A percentile compares a stretch with the other conserved stretches of the same genome.
Evolutionary conservation across 192 early-diverging fungal species (phyloP).

Genomic region (Coemansia sp.): DNA sequence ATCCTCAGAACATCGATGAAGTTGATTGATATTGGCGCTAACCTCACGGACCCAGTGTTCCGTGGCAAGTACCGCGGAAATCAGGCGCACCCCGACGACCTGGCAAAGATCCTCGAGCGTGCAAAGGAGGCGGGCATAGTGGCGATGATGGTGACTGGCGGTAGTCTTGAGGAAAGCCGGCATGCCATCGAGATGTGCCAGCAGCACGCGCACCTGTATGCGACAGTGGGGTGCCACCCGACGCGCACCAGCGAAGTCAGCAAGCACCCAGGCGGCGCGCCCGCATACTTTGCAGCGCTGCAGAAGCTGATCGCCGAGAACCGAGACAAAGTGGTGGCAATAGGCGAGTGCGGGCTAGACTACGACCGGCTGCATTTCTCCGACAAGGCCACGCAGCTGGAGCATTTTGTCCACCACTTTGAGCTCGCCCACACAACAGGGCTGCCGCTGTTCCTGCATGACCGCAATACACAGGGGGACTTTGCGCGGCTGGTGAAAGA

Average conservation of each 20-base stretch:
- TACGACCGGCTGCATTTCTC: slow-evolving; percentile 92
- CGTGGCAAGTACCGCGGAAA: slow-evolving; percentile 80
- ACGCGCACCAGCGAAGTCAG: slow-evolving; percentile 79
- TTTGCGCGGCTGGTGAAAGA: slow-evolving; percentile 68
- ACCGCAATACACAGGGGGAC: slow-evolving; percentile 78
- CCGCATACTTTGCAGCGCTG: slow-evolving; percentile 63
- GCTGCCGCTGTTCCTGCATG: slow-evolving; percentile 92
- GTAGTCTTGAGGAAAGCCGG: slow-evolving; percentile 61
- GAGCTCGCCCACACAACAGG: slow-evolving; percentile 71
- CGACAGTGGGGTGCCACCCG: slow-evolving; percentile 86
- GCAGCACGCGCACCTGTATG: slow-evolving; percentile 59
- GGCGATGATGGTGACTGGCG: slow-evolving; percentile 84
- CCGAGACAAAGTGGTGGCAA: slow-evolving; percentile 72
- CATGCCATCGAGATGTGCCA: slow-evolving; percentile 64
- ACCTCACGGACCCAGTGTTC: slow-evolving; percentile 88
- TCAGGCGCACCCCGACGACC: slow-evolving; percentile 72
- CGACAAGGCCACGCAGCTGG: slow-evolving; percentile 69
- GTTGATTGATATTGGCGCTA: slow-evolving; percentile 81
- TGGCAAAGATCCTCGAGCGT: slow-evolving; percentile 64
- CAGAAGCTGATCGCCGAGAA: slow-evolving; percentile 42
- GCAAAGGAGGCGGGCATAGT: slow-evolving; percentile 68
- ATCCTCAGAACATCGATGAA: slow-evolving; percentile 21
- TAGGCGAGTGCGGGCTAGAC: slow-evolving; percentile 95
- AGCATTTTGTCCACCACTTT: slow-evolving; percentile 82
- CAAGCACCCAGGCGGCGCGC: slow-evolving; percentile 57